Base-by-base conservation (phyloP, 1,284 basidiomycete genomes). In the Rhodotorula sp. region DNA sequence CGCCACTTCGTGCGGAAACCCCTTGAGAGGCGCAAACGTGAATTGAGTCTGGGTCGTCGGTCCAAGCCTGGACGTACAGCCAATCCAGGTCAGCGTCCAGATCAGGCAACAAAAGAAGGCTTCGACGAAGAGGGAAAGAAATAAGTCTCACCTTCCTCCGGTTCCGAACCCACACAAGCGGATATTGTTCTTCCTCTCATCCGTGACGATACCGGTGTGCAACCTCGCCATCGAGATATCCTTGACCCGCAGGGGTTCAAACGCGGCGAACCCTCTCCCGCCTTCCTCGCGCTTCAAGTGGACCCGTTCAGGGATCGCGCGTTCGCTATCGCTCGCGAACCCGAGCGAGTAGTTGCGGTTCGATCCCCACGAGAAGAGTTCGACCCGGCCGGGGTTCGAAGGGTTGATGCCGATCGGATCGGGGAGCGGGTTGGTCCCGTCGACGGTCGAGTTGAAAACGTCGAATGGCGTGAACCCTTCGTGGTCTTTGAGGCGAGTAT, bases 391-490 rank as follows among this genome's bases (percentile, higher is more conserved):
- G 66, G 70, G 77, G 68, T 72, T 71, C 33, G 44, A 44, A 29
- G 62, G 62, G 42, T 62, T 54, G 48, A 59, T 57, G n/a, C 55
- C 45, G 55, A 68, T 57, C 53, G 68, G 61, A 60, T 76, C 63
- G 12, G 62, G 42, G 44, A 70, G 62, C 2, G 75, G 73, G 53
- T 72, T 73, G 3, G 74, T 76, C 0, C 87, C 88, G 69, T 88
- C 86, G 45, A 96, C 83, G 0, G 93, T 95, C 6, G 89, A 89
- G 78, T 97, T 97, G 82, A 94, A 98, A 37, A 99, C 82, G 78
- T 99, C 95, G 75, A 95, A 95, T 0, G 94, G 88, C 0, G 92
- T 93, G 80, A 96, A 89, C 30, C 78, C 95, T 78, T 98, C 95
- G 49, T 84, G 80, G 78, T 99, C 96, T 80, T 93, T 94, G 67